Evolutionary conservation across 495 filamentous ascomycete species (phyloP).

Genomic region (Hypoxylon cercidicola): DNA sequence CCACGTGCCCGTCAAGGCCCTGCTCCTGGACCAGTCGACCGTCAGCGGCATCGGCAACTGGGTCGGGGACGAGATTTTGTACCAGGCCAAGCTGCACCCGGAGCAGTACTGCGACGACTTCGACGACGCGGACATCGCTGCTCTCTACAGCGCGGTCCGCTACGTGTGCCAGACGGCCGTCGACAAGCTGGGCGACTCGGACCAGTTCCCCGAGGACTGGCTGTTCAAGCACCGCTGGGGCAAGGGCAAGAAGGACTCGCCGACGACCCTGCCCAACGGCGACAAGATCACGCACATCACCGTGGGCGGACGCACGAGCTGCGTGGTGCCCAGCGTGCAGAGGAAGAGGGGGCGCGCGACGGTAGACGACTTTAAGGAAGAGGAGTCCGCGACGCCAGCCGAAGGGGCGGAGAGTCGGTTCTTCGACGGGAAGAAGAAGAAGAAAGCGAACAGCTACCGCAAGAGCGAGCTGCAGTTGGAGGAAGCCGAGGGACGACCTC

Average conservation of each 20-base stretch:
- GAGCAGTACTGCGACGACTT: conserved; percentile 92
- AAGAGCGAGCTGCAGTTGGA: conserved; percentile 30
- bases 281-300: conserved; percentile 84
- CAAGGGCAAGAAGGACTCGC: conserved; percentile 82
- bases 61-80: conserved; percentile 94
- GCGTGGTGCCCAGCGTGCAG: conserved; percentile 84
- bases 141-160: conserved; percentile 76
- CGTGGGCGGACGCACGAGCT: conserved; percentile 89
- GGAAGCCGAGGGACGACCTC: conserved; percentile 25
- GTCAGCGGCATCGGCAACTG: conserved; percentile 96
- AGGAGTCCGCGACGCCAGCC: conserved; percentile 39
- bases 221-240: conserved; percentile 91
- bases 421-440: conserved; percentile 37
- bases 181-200: conserved; percentile 80
- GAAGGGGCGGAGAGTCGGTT: conserved; percentile 43
- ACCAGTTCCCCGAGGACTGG: conserved; percentile 89
- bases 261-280: conserved; percentile 77
- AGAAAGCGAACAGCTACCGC: conserved; percentile 22
- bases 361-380: conserved; percentile 48
- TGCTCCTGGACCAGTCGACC: conserved; percentile 87
- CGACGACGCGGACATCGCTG: conserved; percentile 72
- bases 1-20: conserved; percentile 84
- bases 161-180: conserved; percentile 83
- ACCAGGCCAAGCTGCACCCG: conserved; percentile 86
- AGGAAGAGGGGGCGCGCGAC: conserved; percentile 69